Conservation (phyloP, 257 asterid species). For the Euphrasia confusa region DNA sequence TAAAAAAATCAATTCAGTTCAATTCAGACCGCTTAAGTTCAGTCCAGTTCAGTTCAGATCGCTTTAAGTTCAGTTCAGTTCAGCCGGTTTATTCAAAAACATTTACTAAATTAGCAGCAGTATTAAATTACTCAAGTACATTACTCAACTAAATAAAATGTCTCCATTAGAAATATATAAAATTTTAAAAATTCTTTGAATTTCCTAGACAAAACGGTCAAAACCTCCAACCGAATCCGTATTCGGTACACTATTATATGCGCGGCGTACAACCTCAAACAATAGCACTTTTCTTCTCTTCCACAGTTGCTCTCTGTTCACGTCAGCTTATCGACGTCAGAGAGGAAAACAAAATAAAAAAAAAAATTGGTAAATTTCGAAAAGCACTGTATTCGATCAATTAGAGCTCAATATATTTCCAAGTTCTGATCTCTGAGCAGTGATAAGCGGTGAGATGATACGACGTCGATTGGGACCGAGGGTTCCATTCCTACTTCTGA, state of each 20-base stretch:
- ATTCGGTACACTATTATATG: constrained; percentile 23
- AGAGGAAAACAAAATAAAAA: neutral
- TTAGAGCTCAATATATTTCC: neutral
- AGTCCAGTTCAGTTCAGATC: too few relatives aligned
- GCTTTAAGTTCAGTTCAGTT: too few relatives aligned
- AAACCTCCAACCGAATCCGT: too few relatives aligned
- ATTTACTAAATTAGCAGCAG: too few relatives aligned
- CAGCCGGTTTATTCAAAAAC: too few relatives aligned
- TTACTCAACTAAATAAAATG: too few relatives aligned
- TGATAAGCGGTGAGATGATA: constrained; percentile 24
- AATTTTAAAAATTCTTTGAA: too few relatives aligned
- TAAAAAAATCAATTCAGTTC: too few relatives aligned
- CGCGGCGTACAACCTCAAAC: constrained; percentile 24
- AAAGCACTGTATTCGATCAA: constrained; percentile 25
- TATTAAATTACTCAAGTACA: too few relatives aligned
- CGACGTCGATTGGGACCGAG: constrained; percentile 27
- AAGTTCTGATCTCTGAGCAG: neutral
- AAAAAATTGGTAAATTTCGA: neutral
- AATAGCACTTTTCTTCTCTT: constrained; percentile 4
- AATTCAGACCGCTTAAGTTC: too few relatives aligned
- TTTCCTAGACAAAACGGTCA: neutral
- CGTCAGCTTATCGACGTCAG: constrained; percentile 1
- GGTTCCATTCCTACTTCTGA: constrained; percentile 26
- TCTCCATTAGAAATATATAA: too few relatives aligned
- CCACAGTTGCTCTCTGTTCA: neutral